phyloP scores from a whole-genome alignment of 768 basidiomycete species.

The Podaxis sp. region DNA sequence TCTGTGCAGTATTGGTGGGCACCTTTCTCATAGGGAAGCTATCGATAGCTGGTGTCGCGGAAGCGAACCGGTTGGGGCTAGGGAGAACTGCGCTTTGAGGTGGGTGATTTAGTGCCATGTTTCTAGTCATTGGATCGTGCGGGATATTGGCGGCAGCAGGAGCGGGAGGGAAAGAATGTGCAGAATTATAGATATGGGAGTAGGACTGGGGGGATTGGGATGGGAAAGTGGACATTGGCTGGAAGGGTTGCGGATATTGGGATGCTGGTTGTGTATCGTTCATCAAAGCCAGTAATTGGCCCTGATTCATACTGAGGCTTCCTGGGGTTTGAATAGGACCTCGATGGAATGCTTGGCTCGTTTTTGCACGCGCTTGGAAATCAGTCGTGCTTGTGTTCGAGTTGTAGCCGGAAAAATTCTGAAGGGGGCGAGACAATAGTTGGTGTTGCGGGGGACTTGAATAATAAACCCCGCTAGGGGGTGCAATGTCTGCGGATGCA shows the following conservation, averaged over 20 bases:
- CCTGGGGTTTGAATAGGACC: constrained; percentile 29
- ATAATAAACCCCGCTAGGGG: constrained; percentile 31
- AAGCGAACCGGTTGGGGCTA: constrained; percentile 3
- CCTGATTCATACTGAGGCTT: constrained; percentile 51
- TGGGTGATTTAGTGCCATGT: neutral
- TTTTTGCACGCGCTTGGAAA: constrained; percentile 44
- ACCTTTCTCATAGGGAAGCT: constrained; percentile 4
- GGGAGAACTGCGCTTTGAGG: neutral
- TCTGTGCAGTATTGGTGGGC: constrained; percentile 14
- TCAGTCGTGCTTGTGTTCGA: neutral
- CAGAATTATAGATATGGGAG: neutral
- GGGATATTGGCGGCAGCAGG: neutral
- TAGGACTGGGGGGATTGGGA: neutral
- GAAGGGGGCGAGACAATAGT: constrained; percentile 11
- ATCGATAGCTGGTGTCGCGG: constrained; percentile 9
- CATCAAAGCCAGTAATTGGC: constrained; percentile 44
- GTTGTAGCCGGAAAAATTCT: neutral
- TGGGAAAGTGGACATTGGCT: neutral
- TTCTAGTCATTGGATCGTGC: neutral
- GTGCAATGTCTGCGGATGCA: constrained; percentile 19
- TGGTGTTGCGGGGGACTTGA: constrained; percentile 16
- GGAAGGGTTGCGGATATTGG: constrained; percentile 11
- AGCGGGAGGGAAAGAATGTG: neutral
- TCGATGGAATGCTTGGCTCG: constrained; percentile 44
- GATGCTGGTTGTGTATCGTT: constrained; percentile 29